Conservation (phyloP, 768 basidiomycete species). For the Cystoderma amianthinum region DNA sequence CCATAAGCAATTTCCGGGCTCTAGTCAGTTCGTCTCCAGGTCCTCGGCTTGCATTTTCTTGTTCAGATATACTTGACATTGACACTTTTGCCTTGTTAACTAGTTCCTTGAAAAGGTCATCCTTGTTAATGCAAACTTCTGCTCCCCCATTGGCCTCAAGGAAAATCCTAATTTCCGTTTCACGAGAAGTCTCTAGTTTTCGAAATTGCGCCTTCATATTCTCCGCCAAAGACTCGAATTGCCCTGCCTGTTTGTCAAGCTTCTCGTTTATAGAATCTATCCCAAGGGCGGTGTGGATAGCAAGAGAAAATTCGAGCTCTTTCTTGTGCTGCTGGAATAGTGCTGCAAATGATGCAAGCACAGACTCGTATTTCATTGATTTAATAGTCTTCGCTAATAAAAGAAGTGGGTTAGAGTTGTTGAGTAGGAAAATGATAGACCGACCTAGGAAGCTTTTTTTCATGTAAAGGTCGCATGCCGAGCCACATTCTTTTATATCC, state of each 20-base stretch:
- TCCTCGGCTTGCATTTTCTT: background rate
- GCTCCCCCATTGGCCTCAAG: conserved; percentile 27
- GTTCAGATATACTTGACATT: background rate
- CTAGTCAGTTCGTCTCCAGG: conserved; percentile 11
- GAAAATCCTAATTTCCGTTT: conserved; percentile 21
- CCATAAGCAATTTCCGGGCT: conserved; percentile 7
- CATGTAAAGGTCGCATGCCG: conserved; percentile 29
- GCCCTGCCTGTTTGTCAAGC: conserved; percentile 11
- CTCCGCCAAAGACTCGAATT: conserved; percentile 12
- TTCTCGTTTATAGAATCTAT: conserved; percentile 20
- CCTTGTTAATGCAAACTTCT: conserved; percentile 19
- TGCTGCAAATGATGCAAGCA: conserved; percentile 19
- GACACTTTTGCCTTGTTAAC: conserved; percentile 12
- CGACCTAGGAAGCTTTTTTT: conserved; percentile 22
- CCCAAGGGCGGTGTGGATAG: conserved; percentile 21
- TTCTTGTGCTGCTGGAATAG: conserved; percentile 20
- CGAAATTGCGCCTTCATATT: conserved; percentile 20
- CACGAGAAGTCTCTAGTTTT: conserved; percentile 23
- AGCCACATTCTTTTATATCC: conserved; percentile 29
- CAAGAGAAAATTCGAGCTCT: conserved; percentile 21
- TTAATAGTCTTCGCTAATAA: conserved; percentile 19
- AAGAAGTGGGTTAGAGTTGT: background rate
- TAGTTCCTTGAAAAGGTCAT: conserved; percentile 19
- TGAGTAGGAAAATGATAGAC: background rate
- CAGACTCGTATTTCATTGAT: conserved; percentile 22